A percentile compares a stretch with the other conserved stretches of the same genome.
These are phyloP conservation scores for baker's yeast (Saccharomyces cerevisiae) DNA, from an alignment of 805 yeast species.

Conservation along the genomic window DNA sequence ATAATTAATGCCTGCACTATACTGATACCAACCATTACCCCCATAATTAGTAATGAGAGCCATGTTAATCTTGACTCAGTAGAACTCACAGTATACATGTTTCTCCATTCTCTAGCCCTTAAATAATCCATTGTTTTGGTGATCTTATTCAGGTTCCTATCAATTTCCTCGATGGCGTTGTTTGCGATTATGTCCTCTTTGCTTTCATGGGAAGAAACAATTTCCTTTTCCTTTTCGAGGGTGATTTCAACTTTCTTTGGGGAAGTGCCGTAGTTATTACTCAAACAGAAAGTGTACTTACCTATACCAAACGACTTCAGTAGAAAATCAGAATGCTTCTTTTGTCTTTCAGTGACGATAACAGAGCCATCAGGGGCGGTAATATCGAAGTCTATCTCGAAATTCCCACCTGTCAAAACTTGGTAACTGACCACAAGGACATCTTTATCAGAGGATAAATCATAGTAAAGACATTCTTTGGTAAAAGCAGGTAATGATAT, in stretches of 20 bases:
- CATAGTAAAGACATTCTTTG: constrained; percentile 35
- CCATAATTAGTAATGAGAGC: constrained; percentile 59
- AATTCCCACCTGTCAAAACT: constrained; percentile 56
- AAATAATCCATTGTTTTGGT: constrained; percentile 64
- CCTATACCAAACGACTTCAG: constrained; percentile 47
- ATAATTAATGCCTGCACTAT: constrained; percentile 64
- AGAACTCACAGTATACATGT: constrained; percentile 76
- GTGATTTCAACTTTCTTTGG: constrained; percentile 48
- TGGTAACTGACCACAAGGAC: constrained; percentile 32
- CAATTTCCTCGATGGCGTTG: constrained; percentile 45
- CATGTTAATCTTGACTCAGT: constrained; percentile 70
- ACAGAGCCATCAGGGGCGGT: constrained; percentile 42
- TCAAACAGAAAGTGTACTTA: constrained; percentile 55
- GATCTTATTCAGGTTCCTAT: constrained; percentile 46
- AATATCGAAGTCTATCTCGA: constrained; percentile 53
- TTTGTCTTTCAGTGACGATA: constrained; percentile 41
- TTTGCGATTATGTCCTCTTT: constrained; percentile 43
- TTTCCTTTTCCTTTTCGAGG: constrained; percentile 36
- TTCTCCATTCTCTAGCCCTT: constrained; percentile 93
- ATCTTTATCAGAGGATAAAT: constrained; percentile 29
- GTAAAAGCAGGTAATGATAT: constrained; percentile 32
- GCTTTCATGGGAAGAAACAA: constrained; percentile 32
- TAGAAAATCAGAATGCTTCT: constrained; percentile 51
- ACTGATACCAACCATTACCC: constrained; percentile 67
- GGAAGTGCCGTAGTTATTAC: constrained; percentile 51